Percentiles rank a stretch among this genome's conserved stretches.
Conservation (phyloP, 148 eudicot genomes). For the Cornus suecica region DNA sequence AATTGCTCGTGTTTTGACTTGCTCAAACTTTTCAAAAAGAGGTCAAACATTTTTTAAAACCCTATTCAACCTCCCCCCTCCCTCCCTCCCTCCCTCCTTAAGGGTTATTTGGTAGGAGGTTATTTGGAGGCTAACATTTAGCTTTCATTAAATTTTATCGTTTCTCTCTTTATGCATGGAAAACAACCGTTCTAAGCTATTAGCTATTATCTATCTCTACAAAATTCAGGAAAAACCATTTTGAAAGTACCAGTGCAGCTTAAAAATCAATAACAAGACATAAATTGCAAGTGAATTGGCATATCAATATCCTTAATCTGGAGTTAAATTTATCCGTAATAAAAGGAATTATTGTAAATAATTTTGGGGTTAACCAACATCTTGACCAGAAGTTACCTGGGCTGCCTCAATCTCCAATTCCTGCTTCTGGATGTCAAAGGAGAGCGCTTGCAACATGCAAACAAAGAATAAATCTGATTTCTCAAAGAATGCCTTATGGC, state of each 20-base stretch:
- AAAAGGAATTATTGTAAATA: background rate
- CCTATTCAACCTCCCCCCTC: too few relatives aligned
- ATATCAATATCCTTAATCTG: background rate
- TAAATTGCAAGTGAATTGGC: background rate
- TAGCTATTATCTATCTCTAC: too few relatives aligned
- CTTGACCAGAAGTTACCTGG: slow-evolving; percentile 35
- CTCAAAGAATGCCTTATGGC: slow-evolving; percentile 56
- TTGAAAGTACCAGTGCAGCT: background rate
- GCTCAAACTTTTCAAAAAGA: too few relatives aligned
- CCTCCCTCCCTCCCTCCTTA: too few relatives aligned
- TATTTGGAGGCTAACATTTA: too few relatives aligned
- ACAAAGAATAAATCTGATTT: slow-evolving; percentile 65
- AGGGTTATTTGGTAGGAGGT: too few relatives aligned
- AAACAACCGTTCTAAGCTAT: too few relatives aligned
- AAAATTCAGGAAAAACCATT: background rate
- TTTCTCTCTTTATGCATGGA: background rate
- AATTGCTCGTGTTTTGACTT: too few relatives aligned
- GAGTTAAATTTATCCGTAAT: background rate
- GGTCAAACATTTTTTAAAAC: too few relatives aligned
- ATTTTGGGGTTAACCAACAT: background rate
- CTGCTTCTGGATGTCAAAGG: slow-evolving; percentile 51
- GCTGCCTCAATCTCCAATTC: slow-evolving; percentile 75
- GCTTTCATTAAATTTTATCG: background rate
- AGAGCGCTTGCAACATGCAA: slow-evolving; percentile 53
- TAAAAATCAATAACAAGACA: background rate